These are phyloP conservation scores for Geotrichum bryndzae DNA, from an alignment of 1,139 yeast species.

Conservation along the genomic window DNA sequence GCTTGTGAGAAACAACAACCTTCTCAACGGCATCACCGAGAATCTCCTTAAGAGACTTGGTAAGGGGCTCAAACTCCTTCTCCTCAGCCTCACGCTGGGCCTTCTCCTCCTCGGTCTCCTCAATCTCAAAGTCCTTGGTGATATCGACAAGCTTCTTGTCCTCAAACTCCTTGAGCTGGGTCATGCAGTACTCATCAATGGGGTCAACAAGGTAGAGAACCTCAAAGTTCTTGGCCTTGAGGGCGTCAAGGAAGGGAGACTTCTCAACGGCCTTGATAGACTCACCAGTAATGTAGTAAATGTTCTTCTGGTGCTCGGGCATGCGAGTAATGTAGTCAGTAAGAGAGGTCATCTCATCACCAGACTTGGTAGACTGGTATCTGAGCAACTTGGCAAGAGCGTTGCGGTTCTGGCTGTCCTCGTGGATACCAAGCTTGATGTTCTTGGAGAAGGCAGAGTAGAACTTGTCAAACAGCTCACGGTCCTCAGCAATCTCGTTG, in stretches of 20 bases:
- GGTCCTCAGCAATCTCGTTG: constrained; percentile 98
- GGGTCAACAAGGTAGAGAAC: constrained; percentile 97
- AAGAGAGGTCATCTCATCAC: constrained; percentile 85
- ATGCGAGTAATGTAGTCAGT: constrained; percentile 97
- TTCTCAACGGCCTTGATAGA: constrained; percentile 95
- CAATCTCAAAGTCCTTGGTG: constrained; percentile 98
- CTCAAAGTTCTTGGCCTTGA: constrained; percentile 97
- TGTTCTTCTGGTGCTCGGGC: constrained; percentile 99
- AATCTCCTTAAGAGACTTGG: constrained; percentile 93
- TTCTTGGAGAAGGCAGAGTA: constrained; percentile 98
- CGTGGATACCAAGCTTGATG: constrained; percentile 98
- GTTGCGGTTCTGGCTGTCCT: constrained; percentile 95
- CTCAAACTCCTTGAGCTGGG: constrained; percentile 98
- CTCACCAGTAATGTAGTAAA: constrained; percentile 99
- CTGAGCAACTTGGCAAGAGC: constrained; percentile 95
- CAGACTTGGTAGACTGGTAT: constrained; percentile 93
- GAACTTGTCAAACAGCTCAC: constrained; percentile 97
- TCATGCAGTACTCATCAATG: constrained; percentile 98
- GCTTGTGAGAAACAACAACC: constrained; percentile 96
- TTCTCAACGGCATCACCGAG: constrained; percentile 99
- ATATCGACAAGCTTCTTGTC: constrained; percentile 98
- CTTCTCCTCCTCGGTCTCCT: constrained; percentile 98
- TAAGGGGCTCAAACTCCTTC: constrained; percentile 86
- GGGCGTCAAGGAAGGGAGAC: constrained; percentile 98
- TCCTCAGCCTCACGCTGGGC: constrained; percentile 85